These are phyloP conservation scores for Cylindrotheca fusiformis DNA, from an alignment of 108 stramenopile species.

Conservation along the genomic window DNA sequence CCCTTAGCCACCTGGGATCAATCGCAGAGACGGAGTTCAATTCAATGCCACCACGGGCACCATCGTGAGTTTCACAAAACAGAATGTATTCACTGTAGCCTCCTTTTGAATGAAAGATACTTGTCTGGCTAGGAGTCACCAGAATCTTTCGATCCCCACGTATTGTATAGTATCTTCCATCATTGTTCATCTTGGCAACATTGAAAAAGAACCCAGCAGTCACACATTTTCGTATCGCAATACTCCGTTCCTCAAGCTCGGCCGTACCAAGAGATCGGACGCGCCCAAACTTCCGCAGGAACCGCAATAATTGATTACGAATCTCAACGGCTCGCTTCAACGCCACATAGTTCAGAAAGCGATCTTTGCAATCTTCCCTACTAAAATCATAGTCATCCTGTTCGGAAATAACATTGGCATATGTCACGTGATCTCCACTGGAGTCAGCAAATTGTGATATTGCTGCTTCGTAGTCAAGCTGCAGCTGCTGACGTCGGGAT, in stretches of 20 bases:
- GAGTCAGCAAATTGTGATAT: constrained; percentile 81
- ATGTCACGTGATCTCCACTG: constrained; percentile 92
- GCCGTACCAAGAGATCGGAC: constrained; percentile 43
- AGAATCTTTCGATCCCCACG: constrained; percentile 60
- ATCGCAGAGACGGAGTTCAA: constrained; percentile 83
- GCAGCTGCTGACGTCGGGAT: constrained; percentile 59
- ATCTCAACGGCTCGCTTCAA: constrained; percentile 70
- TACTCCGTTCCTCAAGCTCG: constrained; percentile 51
- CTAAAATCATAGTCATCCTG: constrained; percentile 55
- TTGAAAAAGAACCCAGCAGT: constrained; percentile 94
- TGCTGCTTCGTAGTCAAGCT: constrained; percentile 70
- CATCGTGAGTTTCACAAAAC: constrained; percentile 80
- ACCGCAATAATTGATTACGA: constrained; percentile 68
- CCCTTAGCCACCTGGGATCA: constrained; percentile 92
- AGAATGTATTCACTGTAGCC: constrained; percentile 68
- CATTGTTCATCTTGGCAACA: constrained; percentile 87
- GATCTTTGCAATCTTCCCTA: constrained; percentile 75
- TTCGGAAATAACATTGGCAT: constrained; percentile 74
- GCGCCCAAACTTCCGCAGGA: constrained; percentile 52
- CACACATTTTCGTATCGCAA: constrained; percentile 77
- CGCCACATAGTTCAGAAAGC: constrained; percentile 81
- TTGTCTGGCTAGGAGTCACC: constrained; percentile 56
- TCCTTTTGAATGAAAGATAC: constrained; percentile 69
- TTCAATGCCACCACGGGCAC: constrained; percentile 76
- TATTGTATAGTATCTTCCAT: constrained; percentile 93